A percentile compares a stretch with the other conserved stretches of the same genome.
Evolutionary conservation across 1,284 basidiomycete species (phyloP).

Genomic region (Ganoderma resinaceum): DNA sequence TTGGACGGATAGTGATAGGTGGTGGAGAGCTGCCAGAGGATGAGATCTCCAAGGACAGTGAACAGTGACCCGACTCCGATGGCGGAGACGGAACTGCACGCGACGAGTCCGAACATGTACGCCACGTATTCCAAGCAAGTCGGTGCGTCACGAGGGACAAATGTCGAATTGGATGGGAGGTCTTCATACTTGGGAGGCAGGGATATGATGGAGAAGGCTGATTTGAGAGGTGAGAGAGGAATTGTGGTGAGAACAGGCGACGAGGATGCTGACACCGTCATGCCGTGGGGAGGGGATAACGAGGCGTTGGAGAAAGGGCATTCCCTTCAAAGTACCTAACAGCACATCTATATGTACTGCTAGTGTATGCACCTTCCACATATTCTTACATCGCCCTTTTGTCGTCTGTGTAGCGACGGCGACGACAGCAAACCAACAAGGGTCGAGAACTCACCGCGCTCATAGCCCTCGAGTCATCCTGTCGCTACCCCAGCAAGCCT

Average conservation of each 20-base stretch:
- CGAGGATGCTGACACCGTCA: not conserved
- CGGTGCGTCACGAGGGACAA: not conserved
- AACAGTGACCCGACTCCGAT: not conserved
- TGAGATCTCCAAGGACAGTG: not conserved
- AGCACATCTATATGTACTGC: not conserved
- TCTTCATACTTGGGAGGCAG: not conserved
- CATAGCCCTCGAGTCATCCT: not conserved
- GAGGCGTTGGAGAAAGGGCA: not conserved
- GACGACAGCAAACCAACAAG: not conserved
- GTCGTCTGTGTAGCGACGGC: not conserved
- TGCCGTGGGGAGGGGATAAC: not conserved
- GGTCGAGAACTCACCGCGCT: not conserved
- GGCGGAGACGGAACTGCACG: not conserved
- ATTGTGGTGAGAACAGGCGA: not conserved
- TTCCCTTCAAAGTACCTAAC: not conserved
- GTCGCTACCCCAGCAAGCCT: not conserved
- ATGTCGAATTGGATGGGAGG: not conserved
- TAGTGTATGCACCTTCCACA: not conserved
- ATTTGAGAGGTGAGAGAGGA: not conserved
- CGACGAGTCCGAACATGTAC: not conserved
- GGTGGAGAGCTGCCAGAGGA: not conserved
- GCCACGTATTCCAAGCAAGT: not conserved
- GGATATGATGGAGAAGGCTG: not conserved
- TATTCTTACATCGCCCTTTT: not conserved
- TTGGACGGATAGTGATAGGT: not conserved